phyloP scores from a whole-genome alignment of 2,329 filamentous ascomycete genomes.

The Botrytis hyacinthi region DNA sequence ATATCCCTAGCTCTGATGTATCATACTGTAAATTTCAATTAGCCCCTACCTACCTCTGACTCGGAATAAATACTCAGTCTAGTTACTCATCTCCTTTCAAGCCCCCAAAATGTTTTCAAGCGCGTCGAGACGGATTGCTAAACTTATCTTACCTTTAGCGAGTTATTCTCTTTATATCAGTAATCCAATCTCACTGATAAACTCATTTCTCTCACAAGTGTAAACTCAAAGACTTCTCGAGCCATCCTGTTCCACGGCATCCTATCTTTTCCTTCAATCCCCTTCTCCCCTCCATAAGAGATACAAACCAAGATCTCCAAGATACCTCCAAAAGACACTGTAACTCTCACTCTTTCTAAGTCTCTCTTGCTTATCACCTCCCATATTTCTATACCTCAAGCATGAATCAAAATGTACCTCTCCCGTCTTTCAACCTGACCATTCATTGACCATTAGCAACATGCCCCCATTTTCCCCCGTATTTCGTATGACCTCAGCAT shows the following conservation, averaged over 20 bases:
- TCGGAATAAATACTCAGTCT: neutral
- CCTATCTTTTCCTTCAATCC: fast-evolving
- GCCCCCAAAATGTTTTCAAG: too few relatives aligned
- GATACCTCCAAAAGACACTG: neutral
- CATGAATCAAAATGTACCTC: neutral
- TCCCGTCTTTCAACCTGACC: neutral
- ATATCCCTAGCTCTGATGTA: neutral
- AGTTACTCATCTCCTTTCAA: neutral
- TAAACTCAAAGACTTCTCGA: neutral
- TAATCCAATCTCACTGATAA: neutral
- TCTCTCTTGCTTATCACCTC: neutral
- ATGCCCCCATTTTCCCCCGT: too few relatives aligned
- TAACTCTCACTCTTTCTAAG: neutral
- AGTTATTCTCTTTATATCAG: neutral
- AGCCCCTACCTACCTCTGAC: neutral
- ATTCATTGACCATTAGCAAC: neutral
- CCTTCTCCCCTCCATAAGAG: neutral
- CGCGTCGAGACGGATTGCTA: neutral
- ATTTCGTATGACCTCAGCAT: neutral
- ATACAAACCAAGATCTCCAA: too few relatives aligned
- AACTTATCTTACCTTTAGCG: neutral
- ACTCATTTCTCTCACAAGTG: neutral
- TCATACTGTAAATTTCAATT: fast-evolving
- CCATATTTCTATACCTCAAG: neutral
- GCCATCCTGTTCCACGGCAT: neutral